Evolutionary conservation across 768 basidiomycete species (phyloP), one percentile per base, ranked within the genome.

Genomic region (Collybia nuda): DNA sequence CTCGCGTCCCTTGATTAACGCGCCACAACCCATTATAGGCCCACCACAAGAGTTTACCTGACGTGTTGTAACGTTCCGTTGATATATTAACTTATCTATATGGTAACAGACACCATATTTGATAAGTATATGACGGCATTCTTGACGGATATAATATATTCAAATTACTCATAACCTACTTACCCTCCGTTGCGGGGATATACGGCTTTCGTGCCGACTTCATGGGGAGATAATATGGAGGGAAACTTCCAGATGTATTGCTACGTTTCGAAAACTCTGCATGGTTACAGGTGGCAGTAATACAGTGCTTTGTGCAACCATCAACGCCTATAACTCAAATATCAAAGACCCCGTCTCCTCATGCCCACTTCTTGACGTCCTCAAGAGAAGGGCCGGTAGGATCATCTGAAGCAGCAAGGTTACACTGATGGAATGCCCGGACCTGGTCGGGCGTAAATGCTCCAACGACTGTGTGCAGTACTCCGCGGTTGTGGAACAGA

Each of bases 401-500:
- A 41, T 85, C 84, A 44, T 81, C 81, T 32, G 85, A 86, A 3
- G 85, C 87, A 18, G 91, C 91, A n/a, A 94, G 77, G 63, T 92
- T 92, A 71, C 91, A 93, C 67, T 90, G 88, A 62, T 90, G 88
- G 74, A 91, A 90, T 19, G 82, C 82, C 24, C 89, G 76, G 5
- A 89, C 80, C 65, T 88, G 76, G 38, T 84, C 81, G 26, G 75
- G 71, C 50, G 65, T 75, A 66, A 94, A 91, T 1, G 85, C 81
- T 11, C 88, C 86, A n/a, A 88, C 84, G 45, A 93, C 90, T 4
- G 85, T 78, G 60, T 93, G 92, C 37, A 92, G 67, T 8, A 90
- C 75, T 8, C 90, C 90, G 6, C 90, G 80, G 68, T 94, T 93
- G 65, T 93, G 88, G 79, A 95, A 93, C 24, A 95, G 64, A 3